Evolutionary conservation across 2,329 filamentous ascomycete genomes (phyloP), one percentile per base, ranked within the genome.

Genomic region (Cladosporium sp.): DNA sequence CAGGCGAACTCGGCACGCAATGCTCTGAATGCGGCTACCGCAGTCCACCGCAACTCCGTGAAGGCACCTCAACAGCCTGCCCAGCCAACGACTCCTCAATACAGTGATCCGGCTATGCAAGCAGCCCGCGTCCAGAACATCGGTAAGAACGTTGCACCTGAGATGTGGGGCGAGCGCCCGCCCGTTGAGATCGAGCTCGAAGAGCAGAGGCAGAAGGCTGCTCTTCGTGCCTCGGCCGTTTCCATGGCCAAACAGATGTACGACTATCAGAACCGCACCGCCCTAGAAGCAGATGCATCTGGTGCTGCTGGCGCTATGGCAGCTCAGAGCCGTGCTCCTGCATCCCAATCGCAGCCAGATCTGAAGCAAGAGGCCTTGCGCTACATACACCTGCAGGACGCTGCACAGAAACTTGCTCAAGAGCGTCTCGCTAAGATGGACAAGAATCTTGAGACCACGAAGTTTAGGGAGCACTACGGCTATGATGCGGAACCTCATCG

Each of bases 191-290:
- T 82, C 1, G 90, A 95, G 67, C 75, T 85, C 0, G 87, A 94
- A 39, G 91, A 96, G 66, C 82, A 86, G 70, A 85, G 83, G 60
- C 84, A 83, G 58, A 83, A 86, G 44, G 88, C 91, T 63, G 84
- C 86, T 4, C 77, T 96, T 2, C 88, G 87, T 62, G 90, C 91
- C 28, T 93, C 91, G 19, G 91, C 92, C 2, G 78, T 96, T 3
- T 90, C 89, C 10, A 96, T 97, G 91, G 91, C 92, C 6, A 89
- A 87, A 73, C 84, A 88, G 64, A 93, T 96, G 85, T 96, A 91
- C 69, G 83, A 78, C 10, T 84, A 90, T 61, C 83, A 81, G 60
- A 80, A 69, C 42, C 66, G 67, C 4, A 61, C 62, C 2, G 61
- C 57, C 4, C 58, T 67, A 35, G 54, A 57, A 13, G 52, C 59